A percentile compares a stretch with the other conserved stretches of the same genome.
These are phyloP conservation scores for Colletotrichum paranaense DNA, from an alignment of 2,329 filamentous ascomycete species.

Conservation along the genomic window DNA sequence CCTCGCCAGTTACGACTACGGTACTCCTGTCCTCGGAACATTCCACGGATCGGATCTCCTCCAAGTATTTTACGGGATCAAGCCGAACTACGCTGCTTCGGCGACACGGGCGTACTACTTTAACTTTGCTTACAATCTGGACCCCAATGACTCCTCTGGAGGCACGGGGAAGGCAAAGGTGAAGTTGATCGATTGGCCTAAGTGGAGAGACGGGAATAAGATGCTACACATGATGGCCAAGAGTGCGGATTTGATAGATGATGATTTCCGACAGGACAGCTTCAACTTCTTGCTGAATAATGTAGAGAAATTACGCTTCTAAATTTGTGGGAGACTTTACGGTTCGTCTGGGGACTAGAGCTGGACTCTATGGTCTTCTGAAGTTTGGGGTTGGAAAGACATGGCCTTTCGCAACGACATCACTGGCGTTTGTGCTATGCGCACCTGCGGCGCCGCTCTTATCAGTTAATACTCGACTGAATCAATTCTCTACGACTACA, in stretches of 20 bases:
- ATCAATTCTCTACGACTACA: too few species aligned
- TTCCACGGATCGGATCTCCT: slow-evolving; percentile 71
- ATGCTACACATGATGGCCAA: slow-evolving; percentile 44
- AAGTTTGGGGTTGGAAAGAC: too few species aligned
- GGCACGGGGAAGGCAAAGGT: slow-evolving; percentile 8
- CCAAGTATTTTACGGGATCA: slow-evolving; percentile 63
- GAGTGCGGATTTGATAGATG: slow-evolving; percentile 28
- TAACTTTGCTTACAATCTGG: slow-evolving; percentile 66
- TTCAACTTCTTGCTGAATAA: slow-evolving; percentile 35
- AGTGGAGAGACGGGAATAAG: slow-evolving; percentile 54
- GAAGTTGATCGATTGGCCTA: slow-evolving; percentile 37
- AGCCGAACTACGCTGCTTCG: slow-evolving; percentile 58
- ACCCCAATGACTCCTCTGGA: slow-evolving; percentile 62
- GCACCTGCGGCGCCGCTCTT: too few species aligned
- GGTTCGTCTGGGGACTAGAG: neutral
- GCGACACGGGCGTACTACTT: slow-evolving; percentile 68
- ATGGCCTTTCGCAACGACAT: too few species aligned
- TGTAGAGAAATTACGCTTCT: slow-evolving; percentile 23
- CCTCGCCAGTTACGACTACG: slow-evolving; percentile 68
- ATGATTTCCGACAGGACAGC: slow-evolving; percentile 37
- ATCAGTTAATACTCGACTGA: neutral
- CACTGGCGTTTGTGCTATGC: too few species aligned
- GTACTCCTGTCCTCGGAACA: slow-evolving; percentile 70
- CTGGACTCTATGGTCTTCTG: neutral
- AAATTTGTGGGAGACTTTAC: neutral